phyloP scores from a whole-genome alignment of 1,284 basidiomycete species.

The Tylopilus orsonianus region DNA sequence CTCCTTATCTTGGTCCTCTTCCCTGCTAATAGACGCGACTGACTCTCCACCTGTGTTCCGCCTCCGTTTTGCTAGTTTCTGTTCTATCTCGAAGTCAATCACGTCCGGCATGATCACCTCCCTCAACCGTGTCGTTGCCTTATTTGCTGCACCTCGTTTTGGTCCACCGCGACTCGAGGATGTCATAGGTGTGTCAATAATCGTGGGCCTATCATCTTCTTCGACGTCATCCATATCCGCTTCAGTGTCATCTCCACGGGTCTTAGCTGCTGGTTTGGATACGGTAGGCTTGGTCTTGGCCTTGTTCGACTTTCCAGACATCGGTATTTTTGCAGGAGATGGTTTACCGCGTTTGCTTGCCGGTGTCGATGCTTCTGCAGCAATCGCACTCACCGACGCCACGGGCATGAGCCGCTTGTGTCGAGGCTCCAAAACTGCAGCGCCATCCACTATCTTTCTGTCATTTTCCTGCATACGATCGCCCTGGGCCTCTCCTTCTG shows the following conservation, averaged over 20 bases:
- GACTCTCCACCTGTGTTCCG: slow-evolving; percentile 26
- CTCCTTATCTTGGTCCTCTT: slow-evolving; percentile 7
- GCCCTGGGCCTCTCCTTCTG: not conserved
- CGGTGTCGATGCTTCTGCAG: slow-evolving; percentile 22
- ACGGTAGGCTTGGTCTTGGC: slow-evolving; percentile 7
- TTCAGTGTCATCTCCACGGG: not conserved
- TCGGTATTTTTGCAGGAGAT: slow-evolving; percentile 6
- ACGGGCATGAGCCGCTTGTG: slow-evolving; percentile 6
- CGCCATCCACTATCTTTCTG: not conserved
- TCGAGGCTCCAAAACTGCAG: not conserved
- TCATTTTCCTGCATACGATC: not conserved
- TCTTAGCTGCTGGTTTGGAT: not conserved
- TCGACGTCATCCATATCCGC: not conserved
- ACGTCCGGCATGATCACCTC: slow-evolving; percentile 78
- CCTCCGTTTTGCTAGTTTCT: slow-evolving; percentile 41
- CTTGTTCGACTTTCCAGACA: slow-evolving; percentile 8
- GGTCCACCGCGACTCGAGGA: slow-evolving; percentile 28
- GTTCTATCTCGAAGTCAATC: slow-evolving; percentile 64
- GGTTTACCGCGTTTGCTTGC: slow-evolving; percentile 21
- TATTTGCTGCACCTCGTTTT: slow-evolving; percentile 62
- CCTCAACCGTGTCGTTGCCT: slow-evolving; percentile 60
- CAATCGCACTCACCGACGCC: slow-evolving; percentile 16
- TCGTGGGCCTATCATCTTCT: slow-evolving; percentile 6
- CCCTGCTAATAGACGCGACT: slow-evolving; percentile 6
- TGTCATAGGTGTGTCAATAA: slow-evolving; percentile 8